Conservation (phyloP, 441 rosid genomes). For the Mallotus repandus region DNA sequence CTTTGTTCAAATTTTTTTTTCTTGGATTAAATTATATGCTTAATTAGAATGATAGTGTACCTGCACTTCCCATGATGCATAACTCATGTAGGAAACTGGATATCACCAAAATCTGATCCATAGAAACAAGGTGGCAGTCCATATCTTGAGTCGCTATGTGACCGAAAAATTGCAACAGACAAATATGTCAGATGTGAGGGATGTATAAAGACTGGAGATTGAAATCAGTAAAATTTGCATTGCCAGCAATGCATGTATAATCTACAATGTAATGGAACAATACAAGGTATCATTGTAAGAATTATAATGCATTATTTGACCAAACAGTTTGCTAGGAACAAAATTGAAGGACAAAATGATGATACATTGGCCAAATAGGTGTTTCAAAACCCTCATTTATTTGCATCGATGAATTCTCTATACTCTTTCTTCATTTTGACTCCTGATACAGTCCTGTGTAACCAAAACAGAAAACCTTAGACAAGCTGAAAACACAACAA, state of each 20-base stretch:
- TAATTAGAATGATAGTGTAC: neutral
- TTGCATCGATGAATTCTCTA: conserved; percentile 80
- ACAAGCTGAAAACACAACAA: neutral
- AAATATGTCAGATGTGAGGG: conserved; percentile 12
- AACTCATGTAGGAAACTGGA: neutral
- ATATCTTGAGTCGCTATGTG: neutral
- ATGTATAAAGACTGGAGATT: conserved; percentile 2
- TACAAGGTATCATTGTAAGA: conserved; percentile 23
- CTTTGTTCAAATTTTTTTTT: neutral
- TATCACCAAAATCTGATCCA: neutral
- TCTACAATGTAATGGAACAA: conserved; percentile 28
- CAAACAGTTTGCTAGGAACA: conserved; percentile 40
- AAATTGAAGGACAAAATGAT: conserved; percentile 54
- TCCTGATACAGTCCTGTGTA: conserved; percentile 70
- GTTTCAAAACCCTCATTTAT: conserved; percentile 49
- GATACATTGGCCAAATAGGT: conserved; percentile 26
- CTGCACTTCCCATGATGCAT: neutral
- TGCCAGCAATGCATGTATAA: conserved; percentile 30
- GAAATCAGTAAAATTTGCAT: conserved; percentile 12
- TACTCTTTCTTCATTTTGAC: conserved; percentile 98
- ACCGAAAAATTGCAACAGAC: neutral
- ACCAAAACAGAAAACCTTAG: conserved; percentile 18
- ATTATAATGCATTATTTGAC: conserved; percentile 32
- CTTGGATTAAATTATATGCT: too few relatives aligned
- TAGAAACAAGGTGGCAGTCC: neutral